These are phyloP conservation scores for Fusarium floridanum DNA, from an alignment of 2,329 filamentous ascomycete genomes.

Conservation along the genomic window DNA sequence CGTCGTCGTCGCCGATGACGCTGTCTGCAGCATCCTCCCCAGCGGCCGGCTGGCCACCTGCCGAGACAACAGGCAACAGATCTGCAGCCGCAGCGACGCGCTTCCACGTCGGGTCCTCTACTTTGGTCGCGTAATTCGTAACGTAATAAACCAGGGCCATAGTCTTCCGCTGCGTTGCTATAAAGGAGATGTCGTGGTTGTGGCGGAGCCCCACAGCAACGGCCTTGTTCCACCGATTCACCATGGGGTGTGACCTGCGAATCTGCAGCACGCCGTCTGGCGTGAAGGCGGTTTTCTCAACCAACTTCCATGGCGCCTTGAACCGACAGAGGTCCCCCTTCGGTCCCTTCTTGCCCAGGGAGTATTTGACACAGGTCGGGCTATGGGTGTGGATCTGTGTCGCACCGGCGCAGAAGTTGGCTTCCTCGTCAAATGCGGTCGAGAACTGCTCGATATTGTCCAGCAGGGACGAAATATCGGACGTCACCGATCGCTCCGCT, in stretches of 20 bases:
- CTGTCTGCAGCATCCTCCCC: too few relatives aligned
- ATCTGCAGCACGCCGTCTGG: not conserved
- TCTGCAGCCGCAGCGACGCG: not conserved
- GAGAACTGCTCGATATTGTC: not conserved
- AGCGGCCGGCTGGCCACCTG: too few relatives aligned
- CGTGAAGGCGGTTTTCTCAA: not conserved
- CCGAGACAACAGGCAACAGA: too few relatives aligned
- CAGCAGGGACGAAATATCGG: not conserved
- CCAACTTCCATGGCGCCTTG: conserved; percentile 1
- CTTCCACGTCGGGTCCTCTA: not conserved
- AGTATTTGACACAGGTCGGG: conserved; percentile 9
- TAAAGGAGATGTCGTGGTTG: conserved; percentile 10
- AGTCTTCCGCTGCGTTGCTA: not conserved
- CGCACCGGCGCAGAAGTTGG: conserved; percentile 2
- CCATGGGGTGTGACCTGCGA: not conserved
- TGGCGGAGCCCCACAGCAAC: not conserved
- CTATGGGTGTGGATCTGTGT: conserved; percentile 14
- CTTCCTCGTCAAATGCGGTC: conserved; percentile 7
- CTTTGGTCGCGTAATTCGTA: not conserved
- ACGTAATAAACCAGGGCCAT: not conserved
- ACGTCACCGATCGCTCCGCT: not conserved
- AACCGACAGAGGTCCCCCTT: not conserved
- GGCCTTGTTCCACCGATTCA: conserved; percentile 1
- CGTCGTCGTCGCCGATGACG: too few relatives aligned
- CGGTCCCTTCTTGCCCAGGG: not conserved